Base-by-base conservation (phyloP, 495 filamentous ascomycete species). In the Penicillium dipodomyicola region DNA sequence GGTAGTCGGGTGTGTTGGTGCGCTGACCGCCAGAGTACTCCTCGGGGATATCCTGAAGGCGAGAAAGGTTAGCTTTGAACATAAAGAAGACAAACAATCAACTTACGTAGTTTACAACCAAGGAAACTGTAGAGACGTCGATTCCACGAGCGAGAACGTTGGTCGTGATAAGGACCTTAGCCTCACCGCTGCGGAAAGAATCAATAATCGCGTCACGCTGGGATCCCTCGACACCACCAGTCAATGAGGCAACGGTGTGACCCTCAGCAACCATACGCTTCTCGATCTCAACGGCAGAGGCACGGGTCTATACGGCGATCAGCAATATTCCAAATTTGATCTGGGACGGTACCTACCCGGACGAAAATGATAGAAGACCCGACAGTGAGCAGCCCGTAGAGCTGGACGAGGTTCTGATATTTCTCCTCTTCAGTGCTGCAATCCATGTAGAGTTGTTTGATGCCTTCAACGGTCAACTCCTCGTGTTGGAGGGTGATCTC, bases 331-430 rank as follows among this genome's bases (percentile, higher is more conserved):
- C 14, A 42, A 50, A 19, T 7, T 39, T 9, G 30, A 5, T 39
- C 20, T 42, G 53, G 17, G 30, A 32, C 2, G 29, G 19, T 54
- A 76, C 77, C 44, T 75, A 94, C 92, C 80, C 84, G 85, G 62
- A 96, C 91, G 72, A 99, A 99, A 66, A 99, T 97, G 68, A 99
- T 97, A 1, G 92, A 96, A 5, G 92, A 96, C 4, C 91, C 92
- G 55, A 96, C 90, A 11, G 91, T 97, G 81, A 97, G 90, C 35
- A 97, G 79, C 54, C 92, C 92, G 67, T 97, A 99, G 17, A 99
- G 87, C 68, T 90, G 86, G 61, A 95, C 87, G 14, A 99, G 83
- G 32, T 88, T 85, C 25, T 84, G 80, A 67, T 94, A 99, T 67
- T 99, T 99, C 63, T 90, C 82, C 12, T 86, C 72, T 46, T 94